Conservation (phyloP, 192 early-diverging fungal species). For the Backusella macrospora region DNA sequence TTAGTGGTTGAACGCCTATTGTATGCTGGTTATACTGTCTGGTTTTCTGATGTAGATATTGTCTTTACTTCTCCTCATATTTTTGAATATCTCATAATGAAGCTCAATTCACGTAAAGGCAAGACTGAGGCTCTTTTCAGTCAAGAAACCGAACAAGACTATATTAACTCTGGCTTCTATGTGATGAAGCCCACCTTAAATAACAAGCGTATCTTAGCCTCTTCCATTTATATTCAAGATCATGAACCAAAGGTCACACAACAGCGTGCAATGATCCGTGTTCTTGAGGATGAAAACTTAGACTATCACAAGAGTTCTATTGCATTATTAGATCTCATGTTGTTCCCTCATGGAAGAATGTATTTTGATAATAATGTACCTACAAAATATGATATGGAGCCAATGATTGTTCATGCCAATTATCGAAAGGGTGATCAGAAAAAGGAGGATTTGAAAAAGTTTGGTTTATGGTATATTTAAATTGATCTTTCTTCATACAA, state of each 20-base stretch:
- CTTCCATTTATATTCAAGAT: constrained; percentile 36
- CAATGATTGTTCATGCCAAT: constrained; percentile 48
- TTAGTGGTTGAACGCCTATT: constrained; percentile 43
- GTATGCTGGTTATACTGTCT: constrained; percentile 37
- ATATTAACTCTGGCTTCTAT: constrained; percentile 43
- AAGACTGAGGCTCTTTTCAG: constrained; percentile 34
- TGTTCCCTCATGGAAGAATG: constrained; percentile 42
- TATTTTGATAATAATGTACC: constrained; percentile 41
- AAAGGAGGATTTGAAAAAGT: constrained; percentile 31
- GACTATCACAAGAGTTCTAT: constrained; percentile 29
- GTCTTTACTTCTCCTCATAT: constrained; percentile 40
- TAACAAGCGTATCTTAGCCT: constrained; percentile 35
- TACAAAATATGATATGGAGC: constrained; percentile 30
- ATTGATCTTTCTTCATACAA: no score
- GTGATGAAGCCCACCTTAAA: constrained; percentile 37
- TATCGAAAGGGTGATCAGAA: constrained; percentile 38
- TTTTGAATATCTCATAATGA: constrained; percentile 33
- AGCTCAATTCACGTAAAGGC: constrained; percentile 26
- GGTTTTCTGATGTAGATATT: constrained; percentile 48
- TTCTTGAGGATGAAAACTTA: constrained; percentile 30
- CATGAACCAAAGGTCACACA: constrained; percentile 37
- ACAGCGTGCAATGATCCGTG: constrained; percentile 40
- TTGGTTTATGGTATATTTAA: constrained; percentile 44
- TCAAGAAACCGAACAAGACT: constrained; percentile 37
- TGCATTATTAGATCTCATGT: constrained; percentile 35